A percentile compares a stretch with the other conserved stretches of the same genome.
phyloP scores from a whole-genome alignment of 2,329 filamentous ascomycete species.

The Ilyonectria destructans region DNA sequence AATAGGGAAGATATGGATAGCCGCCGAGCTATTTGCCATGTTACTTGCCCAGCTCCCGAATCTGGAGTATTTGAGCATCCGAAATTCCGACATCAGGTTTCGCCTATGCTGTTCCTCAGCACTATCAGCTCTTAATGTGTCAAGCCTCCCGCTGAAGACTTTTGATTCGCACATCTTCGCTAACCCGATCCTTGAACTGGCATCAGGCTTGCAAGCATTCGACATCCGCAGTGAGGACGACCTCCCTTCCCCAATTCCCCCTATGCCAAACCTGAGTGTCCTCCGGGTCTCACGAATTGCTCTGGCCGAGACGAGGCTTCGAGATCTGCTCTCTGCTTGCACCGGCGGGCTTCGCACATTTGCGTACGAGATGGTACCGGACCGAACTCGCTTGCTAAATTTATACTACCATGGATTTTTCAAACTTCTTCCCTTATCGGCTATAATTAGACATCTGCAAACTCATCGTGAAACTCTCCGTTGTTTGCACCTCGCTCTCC shows the following conservation, averaged over 20 bases:
- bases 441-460: not conserved
- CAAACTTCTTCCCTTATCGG: too few species aligned
- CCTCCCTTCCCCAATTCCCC: not conserved
- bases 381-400: too few species aligned
- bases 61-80: conserved; percentile 1
- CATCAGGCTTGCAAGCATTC: conserved; percentile 15
- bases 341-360: not conserved
- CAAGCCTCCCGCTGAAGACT: not conserved
- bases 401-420: too few species aligned
- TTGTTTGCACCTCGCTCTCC: conserved; percentile 14
- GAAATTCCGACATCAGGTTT: not conserved
- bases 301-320: not conserved
- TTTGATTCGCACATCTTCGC: not conserved
- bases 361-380: not conserved
- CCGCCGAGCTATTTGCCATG: conserved; percentile 11
- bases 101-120: not conserved
- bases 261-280: conserved; percentile 16
- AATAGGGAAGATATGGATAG: not conserved
- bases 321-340: not conserved
- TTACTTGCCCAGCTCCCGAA: conserved; percentile 16
- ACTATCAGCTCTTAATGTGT: conserved; percentile 2
- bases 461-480: conserved; percentile 9
- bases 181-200: not conserved
- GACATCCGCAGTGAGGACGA: not conserved
- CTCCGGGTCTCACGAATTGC: not conserved